These are phyloP conservation scores for Linnemannia zychae DNA, from an alignment of 192 early-diverging fungal genomes.

Conservation along the genomic window DNA sequence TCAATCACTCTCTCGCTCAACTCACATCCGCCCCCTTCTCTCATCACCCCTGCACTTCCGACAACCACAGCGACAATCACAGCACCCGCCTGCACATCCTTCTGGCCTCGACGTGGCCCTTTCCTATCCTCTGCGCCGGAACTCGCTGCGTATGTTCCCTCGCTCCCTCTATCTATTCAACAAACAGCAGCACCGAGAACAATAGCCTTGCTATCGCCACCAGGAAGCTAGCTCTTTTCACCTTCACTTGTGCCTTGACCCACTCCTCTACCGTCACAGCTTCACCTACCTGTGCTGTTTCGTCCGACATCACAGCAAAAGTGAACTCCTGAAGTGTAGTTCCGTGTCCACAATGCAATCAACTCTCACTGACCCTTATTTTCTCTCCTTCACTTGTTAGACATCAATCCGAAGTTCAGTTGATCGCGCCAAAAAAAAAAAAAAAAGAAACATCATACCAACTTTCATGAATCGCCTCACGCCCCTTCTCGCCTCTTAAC, in stretches of 20 bases:
- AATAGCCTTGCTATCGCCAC: background rate
- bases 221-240: background rate
- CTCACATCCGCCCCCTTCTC: background rate
- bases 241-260: background rate
- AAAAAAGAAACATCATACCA: too few relatives aligned
- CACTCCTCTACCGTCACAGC: background rate
- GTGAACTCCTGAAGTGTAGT: background rate
- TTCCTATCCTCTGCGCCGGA: background rate
- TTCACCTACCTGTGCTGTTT: background rate
- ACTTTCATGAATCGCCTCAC: background rate
- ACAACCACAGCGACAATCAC: background rate
- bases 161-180: background rate
- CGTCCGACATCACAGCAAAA: background rate
- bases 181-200: background rate
- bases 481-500: background rate
- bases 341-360: background rate
- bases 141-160: background rate
- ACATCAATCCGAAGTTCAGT: constrained; percentile 1
- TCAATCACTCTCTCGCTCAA: background rate
- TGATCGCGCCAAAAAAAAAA: background rate
- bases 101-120: background rate
- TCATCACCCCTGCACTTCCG: background rate
- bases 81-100: background rate
- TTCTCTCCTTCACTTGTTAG: background rate
- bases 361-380: background rate